phyloP scores from a whole-genome alignment of 352 stramenopile species.

The Phytopythium montanum region DNA sequence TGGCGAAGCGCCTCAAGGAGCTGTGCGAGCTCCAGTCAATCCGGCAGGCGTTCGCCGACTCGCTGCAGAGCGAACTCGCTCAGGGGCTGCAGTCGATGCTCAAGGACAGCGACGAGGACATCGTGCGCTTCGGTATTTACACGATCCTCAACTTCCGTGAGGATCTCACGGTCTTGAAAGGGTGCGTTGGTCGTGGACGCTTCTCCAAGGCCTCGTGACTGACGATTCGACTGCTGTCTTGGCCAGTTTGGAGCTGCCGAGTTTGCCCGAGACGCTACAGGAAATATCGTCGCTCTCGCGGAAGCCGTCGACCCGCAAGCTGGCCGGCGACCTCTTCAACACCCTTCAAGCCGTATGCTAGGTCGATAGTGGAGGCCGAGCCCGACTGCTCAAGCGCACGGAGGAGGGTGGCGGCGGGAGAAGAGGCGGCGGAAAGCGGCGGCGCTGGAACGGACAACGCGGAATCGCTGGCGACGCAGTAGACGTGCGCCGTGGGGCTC shows the following conservation, averaged over 20 bases:
- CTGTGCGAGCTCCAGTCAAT: conserved; percentile 55
- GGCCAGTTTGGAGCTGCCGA: conserved; percentile 46
- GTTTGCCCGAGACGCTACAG: conserved; percentile 54
- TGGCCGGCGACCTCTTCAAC: conserved; percentile 61
- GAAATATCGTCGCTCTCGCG: conserved; percentile 51
- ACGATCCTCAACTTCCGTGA: conserved; percentile 65
- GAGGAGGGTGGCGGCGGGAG: conserved; percentile 5
- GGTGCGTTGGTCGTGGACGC: conserved; percentile 21
- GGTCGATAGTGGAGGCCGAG: conserved; percentile 12
- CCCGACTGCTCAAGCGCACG: conserved; percentile 2
- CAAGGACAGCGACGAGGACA: conserved; percentile 66
- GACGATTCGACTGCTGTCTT: conserved; percentile 4
- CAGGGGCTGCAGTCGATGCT: conserved; percentile 55
- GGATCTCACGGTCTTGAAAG: conserved; percentile 39
- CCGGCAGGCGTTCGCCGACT: conserved; percentile 34
- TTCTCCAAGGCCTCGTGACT: background rate
- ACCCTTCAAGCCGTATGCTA: conserved; percentile 53
- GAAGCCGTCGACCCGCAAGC: conserved; percentile 69
- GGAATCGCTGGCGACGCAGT: background rate
- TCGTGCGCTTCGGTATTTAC: conserved; percentile 72
- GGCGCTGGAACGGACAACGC: conserved; percentile 2
- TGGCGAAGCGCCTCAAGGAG: conserved; percentile 73
- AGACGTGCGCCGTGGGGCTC: background rate
- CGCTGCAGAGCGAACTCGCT: conserved; percentile 50
- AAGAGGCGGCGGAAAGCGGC: conserved; percentile 2